These are phyloP conservation scores for Jaminaea rosea DNA, from an alignment of 1,284 basidiomycete genomes.

Conservation along the genomic window DNA sequence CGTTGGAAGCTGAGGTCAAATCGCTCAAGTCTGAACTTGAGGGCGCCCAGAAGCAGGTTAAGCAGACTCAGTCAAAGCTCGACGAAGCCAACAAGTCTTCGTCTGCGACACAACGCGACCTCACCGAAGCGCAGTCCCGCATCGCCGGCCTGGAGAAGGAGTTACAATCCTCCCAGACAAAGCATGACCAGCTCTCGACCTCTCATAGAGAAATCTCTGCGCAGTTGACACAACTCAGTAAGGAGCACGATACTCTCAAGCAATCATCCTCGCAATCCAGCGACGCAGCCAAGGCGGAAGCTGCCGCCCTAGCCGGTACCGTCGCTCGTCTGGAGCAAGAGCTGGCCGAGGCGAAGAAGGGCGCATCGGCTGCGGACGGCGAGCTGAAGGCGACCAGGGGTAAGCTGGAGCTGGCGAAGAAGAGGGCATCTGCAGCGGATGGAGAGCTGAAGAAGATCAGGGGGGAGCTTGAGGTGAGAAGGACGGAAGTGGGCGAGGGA, in stretches of 20 bases:
- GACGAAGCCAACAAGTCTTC: not conserved
- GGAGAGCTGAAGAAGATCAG: too few species aligned
- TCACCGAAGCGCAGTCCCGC: not conserved
- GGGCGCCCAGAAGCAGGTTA: not conserved
- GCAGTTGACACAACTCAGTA: not conserved
- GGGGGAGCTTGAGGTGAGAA: too few species aligned
- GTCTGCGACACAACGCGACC: not conserved
- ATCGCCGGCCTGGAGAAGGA: not conserved
- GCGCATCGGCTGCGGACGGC: not conserved
- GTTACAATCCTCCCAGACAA: not conserved
- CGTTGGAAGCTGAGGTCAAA: too few species aligned
- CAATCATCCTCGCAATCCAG: not conserved
- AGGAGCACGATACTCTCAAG: not conserved
- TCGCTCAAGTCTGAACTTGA: too few species aligned
- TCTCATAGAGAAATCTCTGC: not conserved
- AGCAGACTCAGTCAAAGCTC: too few species aligned
- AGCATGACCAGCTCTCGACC: not conserved
- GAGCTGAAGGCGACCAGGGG: not conserved
- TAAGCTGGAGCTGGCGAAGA: not conserved
- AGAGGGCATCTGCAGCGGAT: not conserved
- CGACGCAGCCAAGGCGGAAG: not conserved
- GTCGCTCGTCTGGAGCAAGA: not conserved
- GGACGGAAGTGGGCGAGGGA: too few species aligned
- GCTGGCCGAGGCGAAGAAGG: not conserved
- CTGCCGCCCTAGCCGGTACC: too few species aligned